phyloP scores from a whole-genome alignment of 2,329 filamentous ascomycete genomes.

The Colletotrichum plurivorum region DNA sequence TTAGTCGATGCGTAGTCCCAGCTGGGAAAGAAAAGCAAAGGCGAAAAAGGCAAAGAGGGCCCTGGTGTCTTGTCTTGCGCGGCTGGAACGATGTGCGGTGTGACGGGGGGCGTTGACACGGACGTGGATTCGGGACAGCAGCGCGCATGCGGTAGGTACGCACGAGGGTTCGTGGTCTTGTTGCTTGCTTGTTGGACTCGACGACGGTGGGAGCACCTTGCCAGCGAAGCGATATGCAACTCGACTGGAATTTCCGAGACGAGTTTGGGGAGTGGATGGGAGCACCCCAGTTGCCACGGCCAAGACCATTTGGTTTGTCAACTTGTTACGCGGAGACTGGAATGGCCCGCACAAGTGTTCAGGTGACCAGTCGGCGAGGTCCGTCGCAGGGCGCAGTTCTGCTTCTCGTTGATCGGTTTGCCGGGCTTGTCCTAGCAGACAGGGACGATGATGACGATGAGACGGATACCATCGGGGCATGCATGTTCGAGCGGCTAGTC shows the following conservation, averaged over 20 bases:
- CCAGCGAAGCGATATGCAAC: neutral
- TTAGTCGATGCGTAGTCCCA: constrained; percentile 32
- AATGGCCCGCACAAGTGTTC: constrained; percentile 31
- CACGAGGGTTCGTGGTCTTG: neutral
- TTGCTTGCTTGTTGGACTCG: constrained; percentile 13
- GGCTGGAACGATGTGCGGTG: constrained; percentile 22
- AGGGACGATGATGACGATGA: neutral
- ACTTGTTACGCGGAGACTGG: constrained; percentile 33
- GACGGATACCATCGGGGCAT: neutral
- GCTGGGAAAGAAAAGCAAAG: constrained; percentile 33
- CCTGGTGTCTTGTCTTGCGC: constrained; percentile 13
- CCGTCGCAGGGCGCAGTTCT: constrained; percentile 10
- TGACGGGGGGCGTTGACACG: constrained; percentile 15
- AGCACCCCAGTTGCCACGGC: constrained; percentile 2
- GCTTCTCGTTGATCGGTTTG: constrained; percentile 7
- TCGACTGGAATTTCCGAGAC: constrained; percentile 14
- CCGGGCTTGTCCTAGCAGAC: constrained; percentile 9
- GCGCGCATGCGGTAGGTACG: neutral
- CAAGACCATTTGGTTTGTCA: constrained; percentile 32
- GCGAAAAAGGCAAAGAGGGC: constrained; percentile 7
- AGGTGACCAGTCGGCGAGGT: constrained; percentile 36
- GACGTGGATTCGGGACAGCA: constrained; percentile 25
- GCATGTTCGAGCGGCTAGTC: too few species aligned
- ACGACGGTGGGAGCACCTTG: neutral
- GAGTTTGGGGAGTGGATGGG: neutral